Evolutionary conservation across 2,329 filamentous ascomycete genomes (phyloP), one percentile per base, ranked within the genome.

Genomic region (Fusarium oligoseptatum): DNA sequence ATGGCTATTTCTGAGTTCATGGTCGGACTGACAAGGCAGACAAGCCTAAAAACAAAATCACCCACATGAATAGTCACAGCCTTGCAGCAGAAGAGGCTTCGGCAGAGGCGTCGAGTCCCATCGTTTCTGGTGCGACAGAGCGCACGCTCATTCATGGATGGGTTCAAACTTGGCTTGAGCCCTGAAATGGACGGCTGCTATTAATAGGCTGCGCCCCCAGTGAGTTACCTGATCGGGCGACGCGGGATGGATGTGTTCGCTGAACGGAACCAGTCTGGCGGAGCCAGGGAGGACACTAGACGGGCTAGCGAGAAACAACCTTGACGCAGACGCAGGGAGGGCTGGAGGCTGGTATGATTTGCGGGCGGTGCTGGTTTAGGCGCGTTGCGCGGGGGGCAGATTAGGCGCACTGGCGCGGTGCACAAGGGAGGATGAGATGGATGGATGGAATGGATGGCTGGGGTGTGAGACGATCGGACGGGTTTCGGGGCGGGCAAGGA

Each of bases 391-490:
- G 20, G 48, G 48, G 45, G 22, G 24, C 24, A 48, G 45, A 67
- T 70, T 78, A 77, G 72, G 63, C 76, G 76, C 73, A 77, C 71
- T 78, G 73, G 61, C 76, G 76, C 75, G 60, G 66, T 78, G 68
- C 24, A 29, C 45, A 29, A n/a, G 24, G 24, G 45, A 29, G 45
- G 45, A 52, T 29, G 12, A 24, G 24, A 50, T 50, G 45, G 24
- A 43, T 43, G 41, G 60, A 76, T 62, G 61, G 63, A 55, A 41
- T 48, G 43, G 41, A 29, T 24, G 27, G n/a, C 55, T 39, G 63
- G 61, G 70, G 66, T 64, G 66, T 73, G 67, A 66, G 52, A 74
- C 64, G 64, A 63, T 75, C 73, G 48, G 67, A 48, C 58, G 55
- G 67, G 34, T 65, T 64, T 52, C 39, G 24, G 45, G 15, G 45